Base-by-base conservation (phyloP, 2,329 filamentous ascomycete species). In the Fusarium albosuccineum region DNA sequence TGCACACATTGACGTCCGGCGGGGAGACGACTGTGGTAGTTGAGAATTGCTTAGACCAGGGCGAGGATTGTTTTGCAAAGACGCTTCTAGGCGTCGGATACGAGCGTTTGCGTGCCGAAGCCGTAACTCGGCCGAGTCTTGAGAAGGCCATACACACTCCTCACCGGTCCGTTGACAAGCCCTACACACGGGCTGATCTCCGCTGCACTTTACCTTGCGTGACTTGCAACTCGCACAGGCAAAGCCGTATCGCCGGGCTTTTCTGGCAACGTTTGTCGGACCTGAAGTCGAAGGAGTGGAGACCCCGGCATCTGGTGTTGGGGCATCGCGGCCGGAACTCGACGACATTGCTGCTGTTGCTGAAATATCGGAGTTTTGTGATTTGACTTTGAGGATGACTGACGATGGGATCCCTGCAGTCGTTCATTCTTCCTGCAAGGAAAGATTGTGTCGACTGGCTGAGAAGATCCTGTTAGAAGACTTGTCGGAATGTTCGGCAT, bases 121-220 rank as follows among this genome's bases (percentile, higher is more conserved):
- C 13, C 57, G 57, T 26, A 4, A 30, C 22, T 60, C 57, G 22
- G 10, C 17, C 11, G 42, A 55, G 34, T 26, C 40, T 40, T 49
- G 49, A 30, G 49, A 54, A 1, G 57, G 49, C 49, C 50, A 60
- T 6, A 54, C 16, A 27, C 57, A 60, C n/a, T 60, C 42, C 11
- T 60, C 57, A 5, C 50, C 57, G 8, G 10, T 40, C 6, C 50
- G 17, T 4, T 34, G 17, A 13, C 55, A 58, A 9, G 11, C 42
- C 4, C 29, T 29, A 14, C 57, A 60, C 1, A 54, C 22, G 6
- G 57, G 57, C 5, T 60, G 57, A 9, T 60, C 37, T 3, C 57
- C 57, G 22, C 50, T 60, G 30, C 49, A 60, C 36, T 55, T 60
- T n/a, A 60, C 42, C 10, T 60, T 60, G 10, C 57, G 57, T 9